Evolutionary conservation across 2,329 filamentous ascomycete species (phyloP), one percentile per base, ranked within the genome.

Genomic region (Phaeoacremonium minimum): DNA sequence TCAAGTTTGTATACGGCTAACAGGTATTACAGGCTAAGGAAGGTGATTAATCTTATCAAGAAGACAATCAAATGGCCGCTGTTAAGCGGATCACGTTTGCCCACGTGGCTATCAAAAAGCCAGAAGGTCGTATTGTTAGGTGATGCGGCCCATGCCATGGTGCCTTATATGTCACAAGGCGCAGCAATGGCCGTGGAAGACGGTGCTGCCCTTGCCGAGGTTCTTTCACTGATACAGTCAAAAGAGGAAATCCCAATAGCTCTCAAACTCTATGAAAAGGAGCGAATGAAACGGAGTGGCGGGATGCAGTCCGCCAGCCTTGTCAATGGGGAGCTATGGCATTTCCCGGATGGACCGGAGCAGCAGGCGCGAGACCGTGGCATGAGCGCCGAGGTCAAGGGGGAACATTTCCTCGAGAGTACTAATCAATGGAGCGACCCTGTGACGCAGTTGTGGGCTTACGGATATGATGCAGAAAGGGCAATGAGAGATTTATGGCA

Each of bases 371-470:
- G 67, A 17, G 67, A 70, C 41, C 51, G 38, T 6, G 63, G 58
- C 1, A 69, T 67, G 61, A 19, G 38, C 3, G 49, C 61, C 1
- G 67, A 71, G 38, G 59, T 64, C 1, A 48, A 61, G 12, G 63
- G 63, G 0, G 32, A 41, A 11, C 48, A 46, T 1, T 68, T 66
- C 30, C 30, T 44, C 1, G 50, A 54, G 28, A 72, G 67, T 31
- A 51, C 66, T 0, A 71, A 72, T 36, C 66, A 71, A 48, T 72
- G 66, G 66, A 67, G 58, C 33, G 67, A 72, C 46, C 66, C 64
- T 0, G 48, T 59, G 0, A 70, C 66, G 1, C 63, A 69, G 42
- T 42, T 48, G 14, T 73, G 69, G 68, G 63, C 61, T 6, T 73
- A 71, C 49, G 66, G 65, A 0, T 71, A 73, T 48, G 66, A 72